A percentile compares a stretch with the other conserved stretches of the same genome.
These are phyloP conservation scores for Trichophyton verrucosum DNA, from an alignment of 2,329 filamentous ascomycete genomes.

Conservation along the genomic window DNA sequence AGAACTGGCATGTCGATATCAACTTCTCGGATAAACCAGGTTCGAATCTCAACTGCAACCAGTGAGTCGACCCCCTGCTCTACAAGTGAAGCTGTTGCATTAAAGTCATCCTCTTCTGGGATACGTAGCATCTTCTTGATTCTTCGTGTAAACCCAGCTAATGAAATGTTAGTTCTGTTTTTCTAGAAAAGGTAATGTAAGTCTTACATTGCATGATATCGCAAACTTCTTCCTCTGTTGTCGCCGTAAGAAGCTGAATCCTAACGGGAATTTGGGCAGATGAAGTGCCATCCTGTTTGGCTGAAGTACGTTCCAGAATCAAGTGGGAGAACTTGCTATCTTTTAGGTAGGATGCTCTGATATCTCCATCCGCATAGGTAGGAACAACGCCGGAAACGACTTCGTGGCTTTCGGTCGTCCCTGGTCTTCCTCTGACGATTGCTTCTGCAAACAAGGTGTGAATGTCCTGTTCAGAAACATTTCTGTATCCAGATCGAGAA, in stretches of 20 bases:
- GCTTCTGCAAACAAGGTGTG: conserved; percentile 44
- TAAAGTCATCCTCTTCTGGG: conserved; percentile 20
- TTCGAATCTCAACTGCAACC: conserved; percentile 12
- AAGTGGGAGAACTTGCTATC: conserved; percentile 1
- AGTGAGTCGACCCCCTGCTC: conserved; percentile 13
- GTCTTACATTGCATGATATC: not conserved
- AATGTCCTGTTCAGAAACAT: conserved; percentile 37
- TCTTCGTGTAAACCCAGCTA: conserved; percentile 5
- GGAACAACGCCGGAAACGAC: not conserved
- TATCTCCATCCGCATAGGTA: not conserved
- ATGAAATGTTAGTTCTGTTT: not conserved
- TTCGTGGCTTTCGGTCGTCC: conserved; percentile 1
- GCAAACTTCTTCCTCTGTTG: not conserved
- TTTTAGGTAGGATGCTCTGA: not conserved
- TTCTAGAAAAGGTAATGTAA: not conserved
- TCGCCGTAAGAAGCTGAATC: not conserved
- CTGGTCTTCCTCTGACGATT: conserved; percentile 32
- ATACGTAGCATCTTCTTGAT: conserved; percentile 19
- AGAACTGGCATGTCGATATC: conserved; percentile 12
- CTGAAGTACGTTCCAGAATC: not conserved
- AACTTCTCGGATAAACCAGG: conserved; percentile 13
- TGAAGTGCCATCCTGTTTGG: conserved; percentile 3
- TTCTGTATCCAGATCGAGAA: conserved; percentile 1
- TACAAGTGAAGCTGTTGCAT: not conserved
- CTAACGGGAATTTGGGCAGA: not conserved